Conservation (phyloP, 2,329 filamentous ascomycete species). For the Cladophialophora yegresii region DNA sequence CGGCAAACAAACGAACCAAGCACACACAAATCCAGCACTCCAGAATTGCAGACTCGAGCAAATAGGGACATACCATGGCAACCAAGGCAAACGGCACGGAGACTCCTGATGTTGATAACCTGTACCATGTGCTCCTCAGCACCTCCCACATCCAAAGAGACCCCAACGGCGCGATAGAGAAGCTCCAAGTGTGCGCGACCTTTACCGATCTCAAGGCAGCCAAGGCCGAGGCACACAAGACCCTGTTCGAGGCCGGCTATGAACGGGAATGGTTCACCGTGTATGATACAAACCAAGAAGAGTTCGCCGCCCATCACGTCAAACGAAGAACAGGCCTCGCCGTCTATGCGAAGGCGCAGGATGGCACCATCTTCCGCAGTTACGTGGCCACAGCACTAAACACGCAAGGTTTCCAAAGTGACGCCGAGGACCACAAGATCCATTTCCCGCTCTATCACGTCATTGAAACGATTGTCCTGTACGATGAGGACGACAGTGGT, state of each 20-base stretch:
- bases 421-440: conserved; percentile 36
- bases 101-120: conserved; percentile 19
- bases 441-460: conserved; percentile 38
- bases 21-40: neutral
- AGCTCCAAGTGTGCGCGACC: conserved; percentile 37
- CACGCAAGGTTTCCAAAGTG: conserved; percentile 20
- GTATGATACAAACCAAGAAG: conserved; percentile 34
- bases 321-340: conserved; percentile 34
- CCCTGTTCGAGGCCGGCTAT: conserved; percentile 40
- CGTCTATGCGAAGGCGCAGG: conserved; percentile 36
- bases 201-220: conserved; percentile 37
- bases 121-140: conserved; percentile 39
- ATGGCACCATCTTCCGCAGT: conserved; percentile 38
- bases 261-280: conserved; percentile 38
- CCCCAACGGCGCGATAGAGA: conserved; percentile 37
- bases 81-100: conserved; percentile 20
- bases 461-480: conserved; percentile 36
- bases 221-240: conserved; percentile 37
- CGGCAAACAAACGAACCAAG: conserved; percentile 1
- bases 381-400: conserved; percentile 37
- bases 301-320: conserved; percentile 29
- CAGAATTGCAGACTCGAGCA: conserved; percentile 1
- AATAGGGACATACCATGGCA: conserved; percentile 18
- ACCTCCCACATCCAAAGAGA: conserved; percentile 36
- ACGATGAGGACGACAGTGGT: conserved; percentile 33